Evolutionary conservation across 192 early-diverging fungal genomes (phyloP), one percentile per base, ranked within the genome.

Genomic region (Thamnidium elegans): DNA sequence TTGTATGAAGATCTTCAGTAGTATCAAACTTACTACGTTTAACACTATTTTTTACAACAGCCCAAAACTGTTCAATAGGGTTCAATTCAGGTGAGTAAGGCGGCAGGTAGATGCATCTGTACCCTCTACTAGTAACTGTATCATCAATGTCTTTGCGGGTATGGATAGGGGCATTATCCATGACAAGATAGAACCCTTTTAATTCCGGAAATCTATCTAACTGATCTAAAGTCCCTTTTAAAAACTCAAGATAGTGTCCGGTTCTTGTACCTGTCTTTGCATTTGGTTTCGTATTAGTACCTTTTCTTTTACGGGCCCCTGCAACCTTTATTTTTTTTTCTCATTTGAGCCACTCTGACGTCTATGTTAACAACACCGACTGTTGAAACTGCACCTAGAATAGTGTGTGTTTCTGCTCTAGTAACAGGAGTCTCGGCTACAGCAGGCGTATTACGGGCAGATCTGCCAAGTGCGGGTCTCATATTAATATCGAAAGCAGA

Each of bases 31-130:
- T 21, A n/a, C 51, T 61, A 60, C 55, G n/a, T 43, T 47, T 45
- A 3, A 58, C 36, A 6, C 55, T 30, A 51, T 36, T 43, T 58
- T 59, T 67, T 10, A 67, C 42, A 30, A 65, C 55, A 60, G 72
- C 56, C 71, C 71, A 73, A 48, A 59, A 73, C 44, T 73, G 62
- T 48, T 73, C 72, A 20, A 65, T 62, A 1, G 66, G 66, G 45
- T 65, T 68, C 31, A 65, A 60, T 47, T 65, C 64, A 55, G 58
- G 50, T 7, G 65, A 67, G 20, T 63, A 66, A 4, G 64, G 54
- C 1, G 65, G 64, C 13, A 67, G 44, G 31, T 60, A 71, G 8
- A 65, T 19, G 32, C 58, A 62, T 11, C 47, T 39, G 30, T 66
- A 31, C 10, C 69, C 63, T 19, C 50, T 45, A 4, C 19, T 10